Evolutionary conservation across 805 yeast genomes (phyloP), one percentile per base, ranked within the genome.

Genomic region (Starmerella bombicola): DNA sequence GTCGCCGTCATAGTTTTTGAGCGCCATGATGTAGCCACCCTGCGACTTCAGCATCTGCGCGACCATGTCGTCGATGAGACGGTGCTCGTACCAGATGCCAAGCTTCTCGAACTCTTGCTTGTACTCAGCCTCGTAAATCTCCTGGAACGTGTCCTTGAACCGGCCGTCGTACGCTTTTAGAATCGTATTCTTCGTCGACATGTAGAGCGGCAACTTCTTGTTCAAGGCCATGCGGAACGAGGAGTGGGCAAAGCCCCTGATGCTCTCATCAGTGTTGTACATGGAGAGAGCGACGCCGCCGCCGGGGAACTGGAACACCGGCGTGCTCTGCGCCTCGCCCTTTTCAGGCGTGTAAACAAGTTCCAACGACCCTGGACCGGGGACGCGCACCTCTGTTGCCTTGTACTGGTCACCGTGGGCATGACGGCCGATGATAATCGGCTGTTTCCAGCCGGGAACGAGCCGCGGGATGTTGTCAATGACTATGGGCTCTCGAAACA

Each of bases 1-100:
- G 61, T 88, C 97, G 63, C 97, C 97, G 62, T 88, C 97, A 65
- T 88, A 88, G 69, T 88, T 88, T 70, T 88, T 88, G 80, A 88
- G 74, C 35, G 97, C 97, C 64, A 88, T 82, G 55, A 88, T 80
- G 62, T 70, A 88, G 5, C 97, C 96, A 56, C 97, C 97, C 58
- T 74, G 76, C 34, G 95, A 83, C 69, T 88, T 88, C 61, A 88
- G 68, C 96, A 88, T 86, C 69, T 88, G 96, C 18, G 97, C 97
- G 37, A 88, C 97, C 97, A 88, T 88, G 61, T 88, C 97, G 64
- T 88, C 97, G 53, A 88, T 88, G 53, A 88, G 70, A 55, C 97
- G 76, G 67, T 88, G 97, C 67, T 88, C 96, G 64, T 81, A 86
- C 93, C 93, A 85, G 61, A 86, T 80, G n/a, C 85, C 91, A 33